Evolutionary conservation across 768 basidiomycete genomes (phyloP), one percentile per base, ranked within the genome.

Genomic region (Polyporus arcularius): DNA sequence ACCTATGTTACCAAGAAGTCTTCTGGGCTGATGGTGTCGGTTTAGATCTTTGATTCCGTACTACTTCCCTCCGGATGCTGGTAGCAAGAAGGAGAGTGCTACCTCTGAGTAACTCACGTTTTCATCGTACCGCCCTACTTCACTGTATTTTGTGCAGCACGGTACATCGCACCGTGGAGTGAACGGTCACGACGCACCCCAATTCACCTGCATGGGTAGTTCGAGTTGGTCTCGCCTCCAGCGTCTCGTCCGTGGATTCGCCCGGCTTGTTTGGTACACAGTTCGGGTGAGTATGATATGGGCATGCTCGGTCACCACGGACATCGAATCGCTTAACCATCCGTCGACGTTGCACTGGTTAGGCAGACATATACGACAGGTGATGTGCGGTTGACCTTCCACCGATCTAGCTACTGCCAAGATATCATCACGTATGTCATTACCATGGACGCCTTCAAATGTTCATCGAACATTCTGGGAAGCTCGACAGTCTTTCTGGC

Each of bases 341-440:
- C 6, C 3, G 35, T 35, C 35, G 35, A 11, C 11, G 1, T 35
- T 35, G 3, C 35, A 11, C 35, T 35, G 35, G 7, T 7, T 35
- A 35, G 7, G 11, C 43, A 45, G 7, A 12, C n/a, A 11, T 28
- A 57, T 63, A 63, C 26, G 62, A 59, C 28, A 63, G 62, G 57
- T 63, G 52, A 48, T 43, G 8, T 7, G 10, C 9, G 5, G 15
- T 39, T 6, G 31, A 31, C 2, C 39, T 15, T 31, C 9, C 30
- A 21, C 9, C 12, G 18, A 31, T 6, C 18, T 31, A 9, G 35
- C 9, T 9, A 5, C 18, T 48, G 21, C 41, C 7, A 81, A 67
- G 83, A 83, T 32, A 85, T 87, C 49, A 85, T 87, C 60, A 76
- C 83, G 28, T 85, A 83, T 4, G 83, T 87, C 38, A 79, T 86